phyloP scores from a whole-genome alignment of 441 rosid species.

The Adansonia gregorii region DNA sequence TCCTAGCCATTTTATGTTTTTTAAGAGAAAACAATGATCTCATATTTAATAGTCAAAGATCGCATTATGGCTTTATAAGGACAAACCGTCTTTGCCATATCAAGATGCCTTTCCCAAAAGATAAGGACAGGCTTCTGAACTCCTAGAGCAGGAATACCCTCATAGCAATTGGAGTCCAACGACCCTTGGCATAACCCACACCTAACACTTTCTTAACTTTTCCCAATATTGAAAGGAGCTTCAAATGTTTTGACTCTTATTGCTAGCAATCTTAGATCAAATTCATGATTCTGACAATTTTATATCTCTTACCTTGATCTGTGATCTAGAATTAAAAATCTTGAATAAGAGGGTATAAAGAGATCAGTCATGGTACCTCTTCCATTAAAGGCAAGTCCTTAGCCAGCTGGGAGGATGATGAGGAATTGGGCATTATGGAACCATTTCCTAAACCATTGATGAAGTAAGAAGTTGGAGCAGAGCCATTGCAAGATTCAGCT shows the following conservation, averaged over 20 bases:
- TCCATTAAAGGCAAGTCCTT: constrained; percentile 80
- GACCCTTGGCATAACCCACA: neutral
- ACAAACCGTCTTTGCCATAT: neutral
- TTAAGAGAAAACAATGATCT: neutral
- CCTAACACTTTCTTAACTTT: neutral
- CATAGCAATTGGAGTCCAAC: neutral
- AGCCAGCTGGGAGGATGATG: constrained; percentile 75
- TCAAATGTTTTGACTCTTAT: neutral
- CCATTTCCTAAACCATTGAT: constrained; percentile 81
- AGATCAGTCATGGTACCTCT: constrained; percentile 55
- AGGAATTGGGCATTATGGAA: constrained; percentile 71
- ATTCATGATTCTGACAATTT: neutral
- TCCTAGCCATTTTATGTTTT: neutral
- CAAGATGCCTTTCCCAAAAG: neutral
- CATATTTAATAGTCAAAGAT: neutral
- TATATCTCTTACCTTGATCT: neutral
- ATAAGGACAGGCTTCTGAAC: neutral
- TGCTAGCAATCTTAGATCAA: neutral
- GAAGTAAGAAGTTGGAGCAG: constrained; percentile 89
- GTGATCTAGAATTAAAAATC: neutral
- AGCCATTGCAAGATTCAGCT: constrained; percentile 74
- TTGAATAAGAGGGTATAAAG: neutral
- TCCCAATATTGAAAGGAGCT: neutral
- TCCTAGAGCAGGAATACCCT: too few species aligned
- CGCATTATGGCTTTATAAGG: neutral